Percentiles rank a stretch among this genome's conserved stretches.
Conservation (phyloP, 306 rosid genomes). For the Vachellia pachyceras region DNA sequence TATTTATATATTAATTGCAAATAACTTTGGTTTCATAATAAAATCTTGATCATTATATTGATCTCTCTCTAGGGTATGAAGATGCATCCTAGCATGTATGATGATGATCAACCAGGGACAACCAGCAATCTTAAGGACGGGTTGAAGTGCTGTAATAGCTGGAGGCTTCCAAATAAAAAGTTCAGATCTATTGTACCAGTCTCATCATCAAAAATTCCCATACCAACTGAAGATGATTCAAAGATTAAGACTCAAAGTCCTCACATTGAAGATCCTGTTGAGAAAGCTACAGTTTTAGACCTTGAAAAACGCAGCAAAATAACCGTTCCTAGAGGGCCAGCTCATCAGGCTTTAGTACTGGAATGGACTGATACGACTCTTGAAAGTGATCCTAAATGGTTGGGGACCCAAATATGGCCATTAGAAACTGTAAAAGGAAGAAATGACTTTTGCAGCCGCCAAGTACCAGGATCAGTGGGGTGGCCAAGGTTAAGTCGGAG, state of each 20-base stretch:
- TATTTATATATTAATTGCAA: neutral
- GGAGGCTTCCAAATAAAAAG: constrained; percentile 21
- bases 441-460: constrained; percentile 70
- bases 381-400: constrained; percentile 79
- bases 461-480: constrained; percentile 55
- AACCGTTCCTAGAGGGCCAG: constrained; percentile 46
- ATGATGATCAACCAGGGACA: constrained; percentile 53
- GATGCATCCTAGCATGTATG: constrained; percentile 77
- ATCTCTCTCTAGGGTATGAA: constrained; percentile 57
- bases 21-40: constrained; percentile 32
- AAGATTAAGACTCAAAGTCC: constrained; percentile 22
- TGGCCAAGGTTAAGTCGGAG: constrained; percentile 60
- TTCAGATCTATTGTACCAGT: neutral
- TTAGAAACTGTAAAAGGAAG: constrained; percentile 59
- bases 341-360: constrained; percentile 62
- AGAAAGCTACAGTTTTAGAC: constrained; percentile 11
- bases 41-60: constrained; percentile 17
- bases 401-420: constrained; percentile 77
- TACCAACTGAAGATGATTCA: neutral
- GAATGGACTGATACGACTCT: constrained; percentile 58
- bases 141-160: constrained; percentile 33
- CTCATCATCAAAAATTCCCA: constrained; percentile 41
- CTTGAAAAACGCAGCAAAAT: constrained; percentile 24
- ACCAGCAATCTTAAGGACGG: constrained; percentile 71
- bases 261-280: constrained; percentile 25